Base-by-base conservation (phyloP, 805 yeast genomes). In the Jamesozyma piceae region DNA sequence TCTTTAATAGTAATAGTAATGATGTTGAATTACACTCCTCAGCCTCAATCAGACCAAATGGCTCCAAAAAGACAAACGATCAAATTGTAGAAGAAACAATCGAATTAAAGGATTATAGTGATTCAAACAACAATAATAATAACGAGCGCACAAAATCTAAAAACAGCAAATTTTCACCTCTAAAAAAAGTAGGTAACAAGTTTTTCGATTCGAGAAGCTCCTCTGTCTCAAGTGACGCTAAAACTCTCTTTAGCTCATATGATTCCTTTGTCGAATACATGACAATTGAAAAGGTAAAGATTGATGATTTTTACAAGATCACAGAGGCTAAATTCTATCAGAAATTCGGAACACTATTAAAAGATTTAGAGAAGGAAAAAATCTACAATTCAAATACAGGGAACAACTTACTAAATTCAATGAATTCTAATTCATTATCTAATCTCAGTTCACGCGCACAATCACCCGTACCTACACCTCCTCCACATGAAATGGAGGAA, bases 221-320 rank as follows among this genome's bases (percentile, higher is more conserved):
- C 17, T 39, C 50, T 1, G 53, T 57, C 2, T 44, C 53, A 6
- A 50, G 58, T 17, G 60, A 60, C 34, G 57, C 52, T 17, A 51
- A 48, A 37, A 58, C 62, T 10, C 35, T 57, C 17, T 60, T 58
- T 39, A 64, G 65, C 29, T 64, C 73, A 5, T 60, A 58, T 35
- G 67, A 65, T 31, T 64, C 71, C 2, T 79, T 80, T 46, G 48
- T 77, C 31, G 59, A 65, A 29, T 68, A 66, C 43, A 62, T 80
- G 39, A 51, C 66, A 22, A 58, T 54, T n/a, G 82, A 79, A 51
- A 64, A 77, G 43, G 47, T 50, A 20, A 77, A 75, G 49, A 69
- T 79, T 44, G 77, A 75, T 52, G 64, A 57, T 6, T 79, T 79
- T 47, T 79, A 72, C 56, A 60, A 62, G 33, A 43, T 50, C 15